Conservation (phyloP, 2,329 filamentous ascomycete species). For the Pseudomassariella vexata region DNA sequence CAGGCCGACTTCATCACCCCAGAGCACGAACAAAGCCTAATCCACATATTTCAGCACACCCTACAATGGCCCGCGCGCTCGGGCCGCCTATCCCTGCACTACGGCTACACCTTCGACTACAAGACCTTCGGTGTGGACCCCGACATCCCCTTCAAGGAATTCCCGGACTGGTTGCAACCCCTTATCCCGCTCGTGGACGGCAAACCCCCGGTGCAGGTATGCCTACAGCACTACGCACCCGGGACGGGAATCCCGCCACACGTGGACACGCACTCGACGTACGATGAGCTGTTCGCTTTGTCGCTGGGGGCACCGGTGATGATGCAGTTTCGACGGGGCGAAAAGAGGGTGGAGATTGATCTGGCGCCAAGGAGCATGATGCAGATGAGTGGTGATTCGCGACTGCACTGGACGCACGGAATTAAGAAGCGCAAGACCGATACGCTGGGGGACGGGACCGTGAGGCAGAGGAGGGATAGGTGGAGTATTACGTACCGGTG, state of each 20-base stretch:
- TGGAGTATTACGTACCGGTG: constrained; percentile 54
- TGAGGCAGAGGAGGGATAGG: constrained; percentile 35
- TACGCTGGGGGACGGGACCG: constrained; percentile 35
- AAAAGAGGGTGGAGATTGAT: constrained; percentile 35
- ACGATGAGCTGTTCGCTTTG: constrained; percentile 22
- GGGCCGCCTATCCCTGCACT: constrained; percentile 46
- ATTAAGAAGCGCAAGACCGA: constrained; percentile 50
- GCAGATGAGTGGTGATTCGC: constrained; percentile 41
- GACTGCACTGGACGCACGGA: constrained; percentile 50
- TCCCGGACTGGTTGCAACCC: constrained; percentile 44
- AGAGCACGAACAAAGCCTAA: constrained; percentile 36
- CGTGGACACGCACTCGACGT: constrained; percentile 50
- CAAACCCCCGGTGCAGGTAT: constrained; percentile 50
- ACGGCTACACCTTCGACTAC: constrained; percentile 53
- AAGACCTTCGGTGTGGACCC: constrained; percentile 51
- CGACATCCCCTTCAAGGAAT: constrained; percentile 40
- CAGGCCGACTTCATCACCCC: constrained; percentile 40
- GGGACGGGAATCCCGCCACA: constrained; percentile 56
- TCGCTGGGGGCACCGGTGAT: constrained; percentile 15
- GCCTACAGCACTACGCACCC: constrained; percentile 47
- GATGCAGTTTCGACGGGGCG: constrained; percentile 17
- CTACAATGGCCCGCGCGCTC: constrained; percentile 40
- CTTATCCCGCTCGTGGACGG: constrained; percentile 38
- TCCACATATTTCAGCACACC: constrained; percentile 36
- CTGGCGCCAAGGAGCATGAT: constrained; percentile 43